Conservation (phyloP, 192 early-diverging fungal genomes). For the Coemansia sp. region DNA sequence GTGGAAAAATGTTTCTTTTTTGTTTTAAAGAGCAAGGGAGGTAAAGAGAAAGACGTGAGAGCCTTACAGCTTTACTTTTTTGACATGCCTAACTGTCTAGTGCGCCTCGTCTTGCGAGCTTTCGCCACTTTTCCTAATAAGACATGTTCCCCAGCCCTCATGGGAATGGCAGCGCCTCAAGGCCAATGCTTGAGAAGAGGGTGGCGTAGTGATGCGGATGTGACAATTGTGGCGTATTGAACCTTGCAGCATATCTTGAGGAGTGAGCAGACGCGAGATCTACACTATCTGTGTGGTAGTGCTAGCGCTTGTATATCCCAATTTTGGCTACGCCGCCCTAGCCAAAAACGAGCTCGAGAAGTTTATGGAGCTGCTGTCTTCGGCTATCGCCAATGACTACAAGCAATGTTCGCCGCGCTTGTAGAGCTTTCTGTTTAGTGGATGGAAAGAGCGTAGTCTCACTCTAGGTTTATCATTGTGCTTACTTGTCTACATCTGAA, state of each 20-base stretch:
- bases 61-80: background rate
- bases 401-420: background rate
- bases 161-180: background rate
- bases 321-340: background rate
- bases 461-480: background rate
- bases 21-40: background rate
- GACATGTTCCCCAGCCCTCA: background rate
- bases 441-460: background rate
- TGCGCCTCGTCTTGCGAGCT: slow-evolving; percentile 22
- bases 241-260: background rate
- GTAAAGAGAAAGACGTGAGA: background rate
- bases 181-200: background rate
- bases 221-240: background rate
- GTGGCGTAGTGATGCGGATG: background rate
- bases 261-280: too few relatives aligned
- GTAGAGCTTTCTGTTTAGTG: background rate
- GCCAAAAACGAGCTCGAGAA: background rate
- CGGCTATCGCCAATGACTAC: background rate
- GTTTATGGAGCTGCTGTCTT: background rate
- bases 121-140: background rate
- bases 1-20: background rate
- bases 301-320: background rate
- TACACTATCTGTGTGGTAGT: background rate
- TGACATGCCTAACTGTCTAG: slow-evolving; percentile 16
- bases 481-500: background rate